phyloP scores from a whole-genome alignment of 2,329 filamentous ascomycete species.

The Fusarium sp. region DNA sequence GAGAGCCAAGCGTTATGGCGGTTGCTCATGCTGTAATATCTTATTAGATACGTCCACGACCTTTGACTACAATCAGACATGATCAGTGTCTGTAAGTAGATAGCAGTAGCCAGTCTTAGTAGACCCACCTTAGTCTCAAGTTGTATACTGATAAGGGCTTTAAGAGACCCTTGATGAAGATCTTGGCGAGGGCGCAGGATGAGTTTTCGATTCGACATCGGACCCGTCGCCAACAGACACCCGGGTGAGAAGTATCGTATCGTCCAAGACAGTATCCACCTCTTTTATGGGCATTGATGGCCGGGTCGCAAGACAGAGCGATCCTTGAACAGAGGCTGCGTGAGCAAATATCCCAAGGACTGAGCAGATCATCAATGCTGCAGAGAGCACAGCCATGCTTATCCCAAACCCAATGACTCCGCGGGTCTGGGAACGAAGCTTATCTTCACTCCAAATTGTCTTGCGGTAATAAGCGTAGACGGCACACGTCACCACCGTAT shows the following conservation, averaged over 20 bases:
- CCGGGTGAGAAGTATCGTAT: background rate
- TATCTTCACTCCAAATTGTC: background rate
- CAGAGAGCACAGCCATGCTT: background rate
- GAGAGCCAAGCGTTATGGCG: too few species aligned
- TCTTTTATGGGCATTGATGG: background rate
- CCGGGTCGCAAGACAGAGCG: background rate
- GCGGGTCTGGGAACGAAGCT: background rate
- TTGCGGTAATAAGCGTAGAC: background rate
- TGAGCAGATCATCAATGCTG: background rate
- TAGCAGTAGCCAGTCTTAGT: background rate
- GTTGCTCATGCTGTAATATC: background rate
- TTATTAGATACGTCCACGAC: background rate
- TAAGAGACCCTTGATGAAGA: background rate
- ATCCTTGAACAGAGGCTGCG: background rate
- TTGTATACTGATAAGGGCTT: background rate
- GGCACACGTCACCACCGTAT: background rate
- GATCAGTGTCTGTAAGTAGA: background rate
- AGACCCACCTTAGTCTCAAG: background rate
- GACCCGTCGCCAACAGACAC: background rate
- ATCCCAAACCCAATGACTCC: background rate
- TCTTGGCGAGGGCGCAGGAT: background rate
- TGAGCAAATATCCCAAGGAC: background rate
- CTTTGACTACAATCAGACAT: background rate
- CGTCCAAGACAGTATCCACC: background rate
- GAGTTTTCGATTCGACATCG: background rate